Evolutionary conservation across 2,329 filamentous ascomycete genomes (phyloP).

Genomic region (Juglanconis sp.): DNA sequence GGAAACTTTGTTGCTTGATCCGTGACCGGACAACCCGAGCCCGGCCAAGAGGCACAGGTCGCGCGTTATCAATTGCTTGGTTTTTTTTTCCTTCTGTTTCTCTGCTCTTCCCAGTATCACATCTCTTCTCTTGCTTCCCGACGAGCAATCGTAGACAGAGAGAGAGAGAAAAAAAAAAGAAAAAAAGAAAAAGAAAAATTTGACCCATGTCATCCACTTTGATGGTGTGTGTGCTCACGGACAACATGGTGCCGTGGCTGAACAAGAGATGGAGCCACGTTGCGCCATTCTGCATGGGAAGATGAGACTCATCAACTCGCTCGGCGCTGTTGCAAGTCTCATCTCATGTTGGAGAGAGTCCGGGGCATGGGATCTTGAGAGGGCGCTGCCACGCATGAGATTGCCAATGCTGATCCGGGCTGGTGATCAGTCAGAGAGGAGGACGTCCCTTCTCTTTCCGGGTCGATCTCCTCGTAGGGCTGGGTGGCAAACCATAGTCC

Average conservation of each 20-base stretch:
- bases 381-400: no score
- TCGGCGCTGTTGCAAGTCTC: conserved; percentile 9
- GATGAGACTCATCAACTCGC: neutral
- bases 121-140: neutral
- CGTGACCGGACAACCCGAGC: no score
- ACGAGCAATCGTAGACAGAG: neutral
- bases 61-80: neutral
- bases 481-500: neutral
- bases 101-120: neutral
- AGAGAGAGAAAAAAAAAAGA: neutral
- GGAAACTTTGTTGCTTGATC: no score
- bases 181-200: neutral
- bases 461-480: neutral
- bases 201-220: no score
- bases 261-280: neutral
- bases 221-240: no score
- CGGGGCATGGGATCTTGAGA: no score
- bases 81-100: neutral
- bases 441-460: neutral
- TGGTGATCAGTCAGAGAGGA: no score
- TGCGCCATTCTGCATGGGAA: conserved; percentile 7
- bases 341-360: neutral
- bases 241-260: conserved; percentile 14
- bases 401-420: no score
- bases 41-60: no score